phyloP scores from a whole-genome alignment of 495 filamentous ascomycete genomes.

The Zalerion maritima region DNA sequence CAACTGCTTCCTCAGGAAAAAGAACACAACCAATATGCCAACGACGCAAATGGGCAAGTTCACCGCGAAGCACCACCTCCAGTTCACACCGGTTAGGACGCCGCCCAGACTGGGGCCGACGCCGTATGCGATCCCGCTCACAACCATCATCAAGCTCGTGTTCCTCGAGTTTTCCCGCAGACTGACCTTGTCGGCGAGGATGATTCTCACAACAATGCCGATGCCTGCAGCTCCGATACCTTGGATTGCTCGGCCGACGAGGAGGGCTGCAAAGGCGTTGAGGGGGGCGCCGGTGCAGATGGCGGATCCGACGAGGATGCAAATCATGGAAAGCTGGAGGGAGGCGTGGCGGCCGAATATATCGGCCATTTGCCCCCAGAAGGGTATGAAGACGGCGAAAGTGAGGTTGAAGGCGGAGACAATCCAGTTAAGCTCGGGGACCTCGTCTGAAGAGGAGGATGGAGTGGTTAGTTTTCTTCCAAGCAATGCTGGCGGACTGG shows the following conservation, averaged over 20 bases:
- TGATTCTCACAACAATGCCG: slow-evolving; percentile 35
- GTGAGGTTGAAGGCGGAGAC: slow-evolving; percentile 47
- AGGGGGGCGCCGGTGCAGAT: slow-evolving; percentile 38
- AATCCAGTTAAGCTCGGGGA: slow-evolving; percentile 48
- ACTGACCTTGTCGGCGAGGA: slow-evolving; percentile 42
- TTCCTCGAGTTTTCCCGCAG: slow-evolving; percentile 43
- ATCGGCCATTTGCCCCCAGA: slow-evolving; percentile 44
- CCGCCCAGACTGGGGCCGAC: slow-evolving; percentile 40
- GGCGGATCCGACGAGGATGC: slow-evolving; percentile 36
- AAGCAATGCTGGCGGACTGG: slow-evolving; percentile 2
- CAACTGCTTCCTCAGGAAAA: slow-evolving; percentile 25
- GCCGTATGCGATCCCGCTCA: slow-evolving; percentile 35
- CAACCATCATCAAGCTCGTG: slow-evolving; percentile 38
- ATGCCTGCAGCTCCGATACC: slow-evolving; percentile 40
- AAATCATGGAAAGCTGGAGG: slow-evolving; percentile 30
- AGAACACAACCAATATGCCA: slow-evolving; percentile 22
- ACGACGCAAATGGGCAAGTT: slow-evolving; percentile 33
- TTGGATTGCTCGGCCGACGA: slow-evolving; percentile 43
- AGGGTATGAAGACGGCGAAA: slow-evolving; percentile 46
- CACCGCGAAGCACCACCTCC: slow-evolving; percentile 47
- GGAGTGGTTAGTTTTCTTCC: neutral
- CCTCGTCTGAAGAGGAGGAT: slow-evolving; percentile 22
- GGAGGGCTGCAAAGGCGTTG: slow-evolving; percentile 33
- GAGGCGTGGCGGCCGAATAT: slow-evolving; percentile 39
- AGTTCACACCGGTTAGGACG: slow-evolving; percentile 25